phyloP scores from a whole-genome alignment of 1,139 yeast species.

The Hanseniaspora uvarum region DNA sequence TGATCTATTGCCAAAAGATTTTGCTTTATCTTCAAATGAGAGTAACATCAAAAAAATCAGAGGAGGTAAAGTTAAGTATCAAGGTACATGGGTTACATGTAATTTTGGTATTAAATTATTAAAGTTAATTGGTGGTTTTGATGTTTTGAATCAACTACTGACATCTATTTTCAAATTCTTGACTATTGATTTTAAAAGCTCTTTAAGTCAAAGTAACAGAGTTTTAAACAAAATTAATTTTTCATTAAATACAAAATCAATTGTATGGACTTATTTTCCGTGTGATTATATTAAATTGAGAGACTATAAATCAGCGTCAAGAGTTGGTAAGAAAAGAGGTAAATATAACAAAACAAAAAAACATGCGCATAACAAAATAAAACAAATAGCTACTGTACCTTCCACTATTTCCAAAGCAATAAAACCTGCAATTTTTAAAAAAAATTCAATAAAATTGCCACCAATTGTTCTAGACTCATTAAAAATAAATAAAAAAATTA shows the following conservation, averaged over 20 bases:
- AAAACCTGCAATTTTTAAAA: neutral
- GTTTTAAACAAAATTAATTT: slow-evolving; percentile 18
- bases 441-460: neutral
- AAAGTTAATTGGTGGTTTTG: slow-evolving; percentile 36
- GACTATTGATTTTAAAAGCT: neutral
- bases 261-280: slow-evolving; percentile 1
- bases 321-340: slow-evolving; percentile 12
- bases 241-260: neutral
- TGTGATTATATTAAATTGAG: neutral
- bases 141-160: neutral
- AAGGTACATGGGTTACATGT: slow-evolving; percentile 89
- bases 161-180: neutral
- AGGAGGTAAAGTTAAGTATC: slow-evolving; percentile 87
- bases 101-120: slow-evolving; percentile 55
- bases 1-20: neutral
- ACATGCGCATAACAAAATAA: neutral
- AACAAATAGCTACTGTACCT: neutral
- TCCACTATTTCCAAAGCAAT: no score
- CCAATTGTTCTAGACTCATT: neutral
- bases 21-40: neutral
- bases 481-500: neutral
- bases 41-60: slow-evolving; percentile 59
- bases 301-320: slow-evolving; percentile 2
- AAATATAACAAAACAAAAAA: slow-evolving; percentile 7
- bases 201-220: slow-evolving; percentile 5